Percentiles rank a stretch among this genome's conserved stretches.
These are phyloP conservation scores for Stephanodiscus triporus DNA, from an alignment of 108 stramenopile species.

Conservation along the genomic window DNA sequence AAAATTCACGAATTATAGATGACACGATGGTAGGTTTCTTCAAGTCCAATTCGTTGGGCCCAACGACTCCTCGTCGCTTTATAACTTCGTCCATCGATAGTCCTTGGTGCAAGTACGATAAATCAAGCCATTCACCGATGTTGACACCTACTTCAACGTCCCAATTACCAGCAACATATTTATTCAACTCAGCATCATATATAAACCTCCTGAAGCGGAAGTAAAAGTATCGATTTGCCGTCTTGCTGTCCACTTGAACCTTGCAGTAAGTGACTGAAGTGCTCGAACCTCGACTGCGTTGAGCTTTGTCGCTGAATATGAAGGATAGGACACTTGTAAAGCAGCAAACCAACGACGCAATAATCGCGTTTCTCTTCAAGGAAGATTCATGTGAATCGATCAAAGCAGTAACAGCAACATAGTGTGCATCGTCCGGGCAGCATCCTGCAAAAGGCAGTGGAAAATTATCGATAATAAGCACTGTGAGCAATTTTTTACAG, in stretches of 20 bases:
- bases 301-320: constrained; percentile 31
- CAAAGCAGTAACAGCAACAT: constrained; percentile 57
- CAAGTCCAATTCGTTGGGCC: constrained; percentile 56
- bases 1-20: constrained; percentile 57
- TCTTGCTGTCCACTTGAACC: constrained; percentile 34
- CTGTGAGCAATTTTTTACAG: background rate
- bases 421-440: constrained; percentile 45
- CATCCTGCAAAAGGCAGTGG: constrained; percentile 29
- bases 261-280: constrained; percentile 36
- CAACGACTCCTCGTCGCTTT: constrained; percentile 40
- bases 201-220: constrained; percentile 56
- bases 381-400: constrained; percentile 1
- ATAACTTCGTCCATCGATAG: constrained; percentile 46
- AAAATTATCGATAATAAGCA: background rate
- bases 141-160: constrained; percentile 23
- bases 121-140: constrained; percentile 40
- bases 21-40: constrained; percentile 50
- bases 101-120: constrained; percentile 29
- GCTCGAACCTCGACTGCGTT: constrained; percentile 7
- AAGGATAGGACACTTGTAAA: constrained; percentile 18
- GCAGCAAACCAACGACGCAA: background rate
- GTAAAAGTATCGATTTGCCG: constrained; percentile 51
- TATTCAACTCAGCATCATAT: constrained; percentile 15
- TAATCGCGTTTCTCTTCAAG: constrained; percentile 26
- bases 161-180: constrained; percentile 44